Base-by-base conservation (phyloP, 208 protist species). In the Crithidia mellificae region DNA sequence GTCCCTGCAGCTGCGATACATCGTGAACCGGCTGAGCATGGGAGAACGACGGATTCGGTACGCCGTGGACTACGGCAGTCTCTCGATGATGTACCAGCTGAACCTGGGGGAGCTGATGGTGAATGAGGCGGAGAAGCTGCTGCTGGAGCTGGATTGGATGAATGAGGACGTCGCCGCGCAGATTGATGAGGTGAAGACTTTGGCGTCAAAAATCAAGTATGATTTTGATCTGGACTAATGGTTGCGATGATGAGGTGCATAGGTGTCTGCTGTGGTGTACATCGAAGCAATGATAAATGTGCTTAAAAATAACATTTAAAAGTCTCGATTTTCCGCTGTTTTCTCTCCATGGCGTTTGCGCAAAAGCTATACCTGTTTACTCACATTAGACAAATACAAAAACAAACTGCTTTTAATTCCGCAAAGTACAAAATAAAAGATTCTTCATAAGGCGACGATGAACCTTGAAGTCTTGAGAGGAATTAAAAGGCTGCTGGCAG, bases 31-130 rank as follows among this genome's bases (percentile, higher is more conserved):
- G 0, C 81, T 96, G 8, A 74, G 81, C 32, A 87, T 86, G 77
- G 91, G 79, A 6, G 87, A 94, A 74, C 88, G 91, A 2, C 91
- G 84, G 15, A 76, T 96, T 17, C 78, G 69, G 30, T 92, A 85
- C 55, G 85, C 88, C 12, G 53, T 69, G 4, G 88, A 96, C 76
- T 96, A 90, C 56, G 88, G 91, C 15, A 83, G 88, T 46, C 55
- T 91, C 9, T 72, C 81, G 50, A 94, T 93, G 88, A 96, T 96
- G 91, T 68, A 84, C 24, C 87, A 96, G 63, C 77, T 96, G 17
- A 91, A 92, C 51, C 62, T 92, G 6, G 91, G 88, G 3, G 88
- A 91, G 81, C 34, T 78, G 38, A 92, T 92, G 87, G 59, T 96
- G 30, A 74, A 58, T 27, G 91, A 96, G 52, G 81, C 83, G 39